Conservation (phyloP, 1,139 yeast genomes). For the Saccharomycopsis hybrid region DNA sequence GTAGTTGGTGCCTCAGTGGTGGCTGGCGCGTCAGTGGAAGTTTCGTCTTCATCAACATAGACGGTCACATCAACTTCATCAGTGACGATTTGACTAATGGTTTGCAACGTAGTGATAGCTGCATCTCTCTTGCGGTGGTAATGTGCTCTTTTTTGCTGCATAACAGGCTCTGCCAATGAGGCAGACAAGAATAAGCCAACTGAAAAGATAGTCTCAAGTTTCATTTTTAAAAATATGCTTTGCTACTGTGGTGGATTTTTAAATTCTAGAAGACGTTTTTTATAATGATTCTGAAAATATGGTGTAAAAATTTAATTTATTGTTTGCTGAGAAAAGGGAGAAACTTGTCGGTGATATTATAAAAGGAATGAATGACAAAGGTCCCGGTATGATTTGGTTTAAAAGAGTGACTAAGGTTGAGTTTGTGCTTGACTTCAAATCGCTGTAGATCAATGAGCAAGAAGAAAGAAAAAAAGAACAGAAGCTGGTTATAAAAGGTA, state of each 20-base stretch:
- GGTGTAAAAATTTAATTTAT: not conserved
- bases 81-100: conserved; percentile 11
- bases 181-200: not conserved
- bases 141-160: not conserved
- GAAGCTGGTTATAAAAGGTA: too few species aligned
- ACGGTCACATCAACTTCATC: conserved; percentile 17
- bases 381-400: too few species aligned
- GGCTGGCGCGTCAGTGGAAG: conserved; percentile 14
- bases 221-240: not conserved
- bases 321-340: not conserved
- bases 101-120: conserved; percentile 2
- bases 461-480: too few species aligned
- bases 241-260: not conserved
- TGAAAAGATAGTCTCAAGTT: not conserved
- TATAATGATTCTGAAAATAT: too few species aligned
- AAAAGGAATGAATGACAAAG: too few species aligned
- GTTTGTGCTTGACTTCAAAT: not conserved
- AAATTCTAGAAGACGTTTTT: too few species aligned
- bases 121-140: conserved; percentile 6
- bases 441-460: too few species aligned
- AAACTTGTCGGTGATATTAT: too few species aligned
- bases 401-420: not conserved
- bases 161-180: conserved; percentile 3
- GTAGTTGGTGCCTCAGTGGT: conserved; percentile 4
- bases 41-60: conserved; percentile 15